These are phyloP conservation scores for Candida arabinofermentans DNA, from an alignment of 805 yeast species.

Conservation along the genomic window DNA sequence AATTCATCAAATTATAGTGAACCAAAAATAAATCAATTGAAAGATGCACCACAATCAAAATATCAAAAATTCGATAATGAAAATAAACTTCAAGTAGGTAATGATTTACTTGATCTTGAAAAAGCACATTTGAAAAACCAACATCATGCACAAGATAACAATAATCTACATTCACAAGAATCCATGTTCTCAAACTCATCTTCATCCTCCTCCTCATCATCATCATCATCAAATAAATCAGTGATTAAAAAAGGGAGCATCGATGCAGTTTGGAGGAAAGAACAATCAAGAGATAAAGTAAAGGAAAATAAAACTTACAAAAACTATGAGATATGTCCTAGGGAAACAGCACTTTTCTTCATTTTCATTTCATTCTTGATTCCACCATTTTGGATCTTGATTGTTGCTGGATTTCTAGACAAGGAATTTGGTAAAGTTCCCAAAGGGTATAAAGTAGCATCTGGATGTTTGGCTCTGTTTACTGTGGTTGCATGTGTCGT, in stretches of 20 bases:
- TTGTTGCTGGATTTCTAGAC: conserved; percentile 26
- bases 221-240: conserved; percentile 1
- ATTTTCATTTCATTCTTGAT: conserved; percentile 20
- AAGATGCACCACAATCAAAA: neutral
- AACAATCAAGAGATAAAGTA: neutral
- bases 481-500: conserved; percentile 16
- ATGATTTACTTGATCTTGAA: conserved; percentile 5
- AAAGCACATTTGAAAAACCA: conserved; percentile 7
- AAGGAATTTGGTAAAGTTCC: conserved; percentile 22
- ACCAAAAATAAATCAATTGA: neutral
- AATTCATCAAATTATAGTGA: neutral
- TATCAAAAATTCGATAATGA: neutral
- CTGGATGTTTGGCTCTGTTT: conserved; percentile 18
- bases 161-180: conserved; percentile 13
- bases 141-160: too few relatives aligned
- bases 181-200: conserved; percentile 2
- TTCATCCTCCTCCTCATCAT: conserved; percentile 3
- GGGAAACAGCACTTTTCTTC: conserved; percentile 14
- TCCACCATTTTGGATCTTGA: conserved; percentile 29
- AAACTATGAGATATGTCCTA: conserved; percentile 8
- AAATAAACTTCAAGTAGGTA: neutral
- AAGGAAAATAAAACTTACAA: neutral
- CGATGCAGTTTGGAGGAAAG: neutral
- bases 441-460: conserved; percentile 16
- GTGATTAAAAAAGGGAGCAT: neutral